Evolutionary conservation across 2,329 filamentous ascomycete species (phyloP), one percentile per base, ranked within the genome.

Genomic region (Chaetomium sp.): DNA sequence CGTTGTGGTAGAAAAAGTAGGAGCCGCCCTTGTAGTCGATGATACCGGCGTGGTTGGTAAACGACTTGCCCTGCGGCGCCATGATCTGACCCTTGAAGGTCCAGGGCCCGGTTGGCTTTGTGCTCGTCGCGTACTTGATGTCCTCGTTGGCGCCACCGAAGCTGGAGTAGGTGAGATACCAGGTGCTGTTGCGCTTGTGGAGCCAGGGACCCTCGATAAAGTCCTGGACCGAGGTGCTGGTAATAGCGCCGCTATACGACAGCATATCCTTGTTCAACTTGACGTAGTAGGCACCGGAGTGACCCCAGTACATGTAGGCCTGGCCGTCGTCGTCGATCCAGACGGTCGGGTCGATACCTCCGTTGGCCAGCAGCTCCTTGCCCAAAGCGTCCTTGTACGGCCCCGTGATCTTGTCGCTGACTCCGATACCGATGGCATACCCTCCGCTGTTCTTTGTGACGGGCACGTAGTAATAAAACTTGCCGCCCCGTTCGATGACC

Each of bases 391-490:
- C 56, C 12, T 27, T 25, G 56, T 49, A 58, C 4, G 56, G 56
- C 16, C 56, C 56, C 38, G 56, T 58, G 4, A 42, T 42, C 5
- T 27, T 49, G 56, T 58, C 56, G 33, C 42, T 31, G 2, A 58
- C 56, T 8, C 21, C 56, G 25, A 58, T 42, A 8, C 56, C 56
- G 13, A 58, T 49, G 25, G 38, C 56, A 42, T 31, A 49, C 2
- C 38, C 35, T 16, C 56, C 56, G 38, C 6, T 9, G 56, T 16
- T 19, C 25, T 27, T n/a, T 3, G 27, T 42, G 3, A 58, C 23
- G 16, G 56, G 56, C n/a, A 58, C 56, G 38, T 58, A 58, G 38
- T 42, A 58, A 38, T 49, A 58, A 38, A 58, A 58, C 56, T 58
- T 58, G 38, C 42, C 56, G 33, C 33, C 31, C 13, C 56, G 56